A percentile compares a stretch with the other conserved stretches of the same genome.
Evolutionary conservation across 345 rosid genomes (phyloP).

Genomic region (Hibiscus mutabilis): DNA sequence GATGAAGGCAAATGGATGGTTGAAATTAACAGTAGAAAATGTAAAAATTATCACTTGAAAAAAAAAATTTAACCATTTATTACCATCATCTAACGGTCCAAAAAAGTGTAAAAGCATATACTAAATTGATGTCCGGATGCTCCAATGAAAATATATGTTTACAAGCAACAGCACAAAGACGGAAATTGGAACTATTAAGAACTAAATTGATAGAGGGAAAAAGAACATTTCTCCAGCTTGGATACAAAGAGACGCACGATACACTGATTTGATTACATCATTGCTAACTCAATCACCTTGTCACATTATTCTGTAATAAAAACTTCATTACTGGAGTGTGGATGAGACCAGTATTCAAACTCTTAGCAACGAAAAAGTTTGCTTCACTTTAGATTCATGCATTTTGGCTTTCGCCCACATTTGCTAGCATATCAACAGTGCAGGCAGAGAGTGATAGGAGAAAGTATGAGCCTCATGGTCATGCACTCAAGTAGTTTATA

Average conservation of each 20-base stretch:
- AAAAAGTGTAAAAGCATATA: too few relatives aligned
- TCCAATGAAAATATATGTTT: too few relatives aligned
- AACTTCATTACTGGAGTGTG: neutral
- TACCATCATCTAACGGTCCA: too few relatives aligned
- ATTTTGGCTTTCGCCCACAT: neutral
- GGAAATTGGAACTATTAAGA: too few relatives aligned
- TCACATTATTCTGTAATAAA: neutral
- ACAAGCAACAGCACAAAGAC: too few relatives aligned
- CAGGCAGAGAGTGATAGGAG: neutral
- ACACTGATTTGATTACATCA: neutral
- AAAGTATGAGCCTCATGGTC: neutral
- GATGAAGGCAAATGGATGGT: too few relatives aligned
- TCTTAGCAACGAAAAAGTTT: neutral
- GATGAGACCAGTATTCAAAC: neutral
- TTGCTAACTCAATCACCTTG: neutral
- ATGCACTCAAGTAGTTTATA: conserved; percentile 2
- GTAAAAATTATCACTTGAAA: too few relatives aligned
- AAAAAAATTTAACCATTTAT: too few relatives aligned
- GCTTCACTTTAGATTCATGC: neutral
- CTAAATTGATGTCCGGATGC: too few relatives aligned
- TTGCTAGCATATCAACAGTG: neutral
- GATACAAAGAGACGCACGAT: neutral
- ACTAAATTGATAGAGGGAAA: too few relatives aligned
- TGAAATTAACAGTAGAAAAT: too few relatives aligned
- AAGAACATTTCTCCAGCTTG: neutral